Base-by-base conservation (phyloP, 2,329 filamentous ascomycete genomes). In the Magnaporthales sp. region DNA sequence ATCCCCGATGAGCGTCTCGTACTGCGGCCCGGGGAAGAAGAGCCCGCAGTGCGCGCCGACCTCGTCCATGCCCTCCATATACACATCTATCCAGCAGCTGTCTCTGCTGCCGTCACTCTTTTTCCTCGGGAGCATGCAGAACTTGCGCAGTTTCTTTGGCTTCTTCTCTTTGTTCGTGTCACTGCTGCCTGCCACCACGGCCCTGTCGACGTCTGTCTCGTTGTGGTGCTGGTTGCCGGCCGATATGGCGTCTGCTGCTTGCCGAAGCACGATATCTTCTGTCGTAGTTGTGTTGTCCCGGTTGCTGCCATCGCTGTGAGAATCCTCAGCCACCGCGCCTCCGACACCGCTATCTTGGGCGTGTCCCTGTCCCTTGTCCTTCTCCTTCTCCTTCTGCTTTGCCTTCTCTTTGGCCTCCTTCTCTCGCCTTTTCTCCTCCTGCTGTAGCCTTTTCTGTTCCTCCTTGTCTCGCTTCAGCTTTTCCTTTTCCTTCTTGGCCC, bases 21-120 rank as follows among this genome's bases (percentile, higher is more conserved):
- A 94, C 67, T 91, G 89, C 68, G 87, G 83, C 7, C 89, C 88
- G 0, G 87, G 78, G 13, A 91, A 86, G 78, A 96, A 97, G 65
- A 97, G 79, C 0, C 90, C 89, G 69, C 91, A 94, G 75, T 96
- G 93, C 10, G 93, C 93, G 7, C 86, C 88, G 0, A 96, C 90
- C 76, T 96, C 91, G 73, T 96, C 93, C 68, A 95, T 87, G 65
- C 87, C 88, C 67, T 89, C 84, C 91, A 97, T 95, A 72, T 88
- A 89, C 2, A 97, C 85, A 61, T 89, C 83, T 0, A 93, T 80
- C 93, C 93, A 97, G 19, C 88, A 86, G 4, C 84, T 79, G 74
- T 96, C 92, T 60, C 82, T 79, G 68, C 81, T 79, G 7, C 86
- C 87, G 65, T 81, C 75, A 11, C 24, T 26, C 61, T 76, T 78